These are phyloP conservation scores for Pilaira anomala DNA, from an alignment of 192 early-diverging fungal genomes.

Conservation along the genomic window DNA sequence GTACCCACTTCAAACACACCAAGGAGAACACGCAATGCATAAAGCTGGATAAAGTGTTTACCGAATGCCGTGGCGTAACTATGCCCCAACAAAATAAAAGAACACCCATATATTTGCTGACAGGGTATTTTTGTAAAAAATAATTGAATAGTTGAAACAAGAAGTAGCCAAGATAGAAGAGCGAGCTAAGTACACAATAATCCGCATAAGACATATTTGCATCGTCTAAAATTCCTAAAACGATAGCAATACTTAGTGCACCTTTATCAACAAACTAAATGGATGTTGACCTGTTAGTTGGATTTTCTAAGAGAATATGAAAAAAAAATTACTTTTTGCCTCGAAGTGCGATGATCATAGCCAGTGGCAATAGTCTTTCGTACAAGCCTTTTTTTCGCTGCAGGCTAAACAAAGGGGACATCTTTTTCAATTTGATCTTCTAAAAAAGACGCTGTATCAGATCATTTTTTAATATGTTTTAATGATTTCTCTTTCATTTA, in stretches of 20 bases:
- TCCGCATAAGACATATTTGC: constrained; percentile 1
- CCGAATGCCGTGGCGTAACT: constrained; percentile 6
- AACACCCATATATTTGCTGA: constrained; percentile 10
- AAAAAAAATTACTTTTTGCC: constrained; percentile 7
- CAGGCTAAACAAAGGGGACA: constrained; percentile 2
- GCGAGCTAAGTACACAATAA: constrained; percentile 6
- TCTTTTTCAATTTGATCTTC: background rate
- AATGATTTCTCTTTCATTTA: no score
- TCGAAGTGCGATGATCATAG: constrained; percentile 17
- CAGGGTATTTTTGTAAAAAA: constrained; percentile 11
- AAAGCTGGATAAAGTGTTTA: constrained; percentile 10
- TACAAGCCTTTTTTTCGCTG: constrained; percentile 9
- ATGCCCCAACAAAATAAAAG: constrained; percentile 12
- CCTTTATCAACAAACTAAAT: constrained; percentile 20
- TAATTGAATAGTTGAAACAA: constrained; percentile 13
- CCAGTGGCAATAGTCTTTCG: constrained; percentile 21
- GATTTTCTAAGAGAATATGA: background rate
- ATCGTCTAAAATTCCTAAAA: constrained; percentile 23
- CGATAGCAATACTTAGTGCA: constrained; percentile 2
- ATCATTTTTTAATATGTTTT: no score
- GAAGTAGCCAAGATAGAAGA: constrained; percentile 24
- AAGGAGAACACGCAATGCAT: constrained; percentile 13
- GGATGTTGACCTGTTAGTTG: background rate
- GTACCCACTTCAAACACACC: constrained; percentile 19
- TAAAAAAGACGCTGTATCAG: no score